Evolutionary conservation across 2,329 filamentous ascomycete species (phyloP).

Genomic region (Graphilbum sp.): DNA sequence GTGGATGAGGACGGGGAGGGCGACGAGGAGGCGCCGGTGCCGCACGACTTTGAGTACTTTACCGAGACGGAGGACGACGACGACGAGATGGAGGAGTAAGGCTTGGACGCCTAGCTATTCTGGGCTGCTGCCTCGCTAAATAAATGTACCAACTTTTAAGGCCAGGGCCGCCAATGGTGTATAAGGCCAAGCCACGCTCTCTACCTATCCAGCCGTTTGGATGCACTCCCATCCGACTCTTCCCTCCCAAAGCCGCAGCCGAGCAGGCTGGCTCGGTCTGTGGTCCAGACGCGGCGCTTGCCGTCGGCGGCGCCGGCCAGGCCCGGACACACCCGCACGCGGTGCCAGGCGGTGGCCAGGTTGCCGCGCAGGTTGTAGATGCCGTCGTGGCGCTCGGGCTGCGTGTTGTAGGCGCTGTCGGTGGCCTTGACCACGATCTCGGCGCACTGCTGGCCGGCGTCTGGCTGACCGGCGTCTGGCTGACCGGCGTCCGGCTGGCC

Average conservation of each 20-base stretch:
- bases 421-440: slow-evolving; percentile 48
- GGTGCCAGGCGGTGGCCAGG: slow-evolving; percentile 51
- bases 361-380: slow-evolving; percentile 51
- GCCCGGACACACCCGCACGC: slow-evolving; percentile 23
- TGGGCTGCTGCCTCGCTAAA: too few relatives aligned
- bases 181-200: too few relatives aligned
- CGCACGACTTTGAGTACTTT: slow-evolving; percentile 64
- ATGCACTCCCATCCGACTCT: too few relatives aligned
- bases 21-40: slow-evolving; percentile 54
- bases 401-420: slow-evolving; percentile 49
- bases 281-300: too few relatives aligned
- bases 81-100: background rate
- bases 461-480: slow-evolving; percentile 4
- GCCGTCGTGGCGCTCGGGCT: slow-evolving; percentile 41
- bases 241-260: too few relatives aligned
- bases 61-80: slow-evolving; percentile 42
- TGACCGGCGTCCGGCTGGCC: slow-evolving; percentile 2
- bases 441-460: slow-evolving; percentile 20
- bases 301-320: background rate
- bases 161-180: too few relatives aligned
- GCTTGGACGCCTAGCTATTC: too few relatives aligned
- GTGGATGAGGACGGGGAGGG: slow-evolving; percentile 62
- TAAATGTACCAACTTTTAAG: too few relatives aligned
- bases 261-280: too few relatives aligned
- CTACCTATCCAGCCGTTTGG: too few relatives aligned